Evolutionary conservation across 1,284 basidiomycete genomes (phyloP).

Genomic region (Cryptococcus amylolentus): DNA sequence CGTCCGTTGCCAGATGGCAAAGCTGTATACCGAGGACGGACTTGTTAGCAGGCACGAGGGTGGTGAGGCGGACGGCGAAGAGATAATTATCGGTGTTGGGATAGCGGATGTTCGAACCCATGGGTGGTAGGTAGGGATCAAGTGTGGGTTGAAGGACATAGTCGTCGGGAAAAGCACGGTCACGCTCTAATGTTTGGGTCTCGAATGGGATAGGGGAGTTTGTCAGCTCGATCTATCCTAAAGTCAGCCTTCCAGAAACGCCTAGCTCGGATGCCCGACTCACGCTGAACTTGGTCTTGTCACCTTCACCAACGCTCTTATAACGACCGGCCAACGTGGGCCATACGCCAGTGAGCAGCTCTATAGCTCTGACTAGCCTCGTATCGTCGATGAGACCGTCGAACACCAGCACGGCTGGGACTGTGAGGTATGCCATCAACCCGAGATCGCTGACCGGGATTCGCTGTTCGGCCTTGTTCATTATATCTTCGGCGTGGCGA

Average conservation of each 20-base stretch:
- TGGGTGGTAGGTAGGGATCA: slow-evolving; percentile 13
- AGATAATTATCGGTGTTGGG: slow-evolving; percentile 18
- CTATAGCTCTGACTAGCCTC: slow-evolving; percentile 19
- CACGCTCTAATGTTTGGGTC: slow-evolving; percentile 13
- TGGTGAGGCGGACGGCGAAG: slow-evolving; percentile 20
- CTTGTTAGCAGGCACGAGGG: slow-evolving; percentile 10
- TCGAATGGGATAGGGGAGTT: slow-evolving; percentile 26
- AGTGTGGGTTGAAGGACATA: slow-evolving; percentile 21
- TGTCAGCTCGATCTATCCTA: slow-evolving; percentile 20
- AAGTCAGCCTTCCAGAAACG: not conserved
- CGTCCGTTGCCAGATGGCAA: slow-evolving; percentile 26
- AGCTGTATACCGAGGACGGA: slow-evolving; percentile 25
- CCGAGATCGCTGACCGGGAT: too few relatives aligned
- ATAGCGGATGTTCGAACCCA: slow-evolving; percentile 11
- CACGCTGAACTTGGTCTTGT: slow-evolving; percentile 15
- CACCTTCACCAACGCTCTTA: slow-evolving; percentile 3
- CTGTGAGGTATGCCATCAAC: not conserved
- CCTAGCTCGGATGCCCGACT: not conserved
- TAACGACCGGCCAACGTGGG: slow-evolving; percentile 21
- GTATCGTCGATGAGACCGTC: slow-evolving; percentile 18
- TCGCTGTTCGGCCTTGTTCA: too few relatives aligned
- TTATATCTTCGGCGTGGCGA: too few relatives aligned
- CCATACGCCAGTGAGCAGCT: slow-evolving; percentile 17
- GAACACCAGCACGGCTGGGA: slow-evolving; percentile 20
- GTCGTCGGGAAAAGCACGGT: not conserved